Evolutionary conservation across 2,329 filamentous ascomycete species (phyloP), one percentile per base, ranked within the genome.

Genomic region (Venturia pyrina): DNA sequence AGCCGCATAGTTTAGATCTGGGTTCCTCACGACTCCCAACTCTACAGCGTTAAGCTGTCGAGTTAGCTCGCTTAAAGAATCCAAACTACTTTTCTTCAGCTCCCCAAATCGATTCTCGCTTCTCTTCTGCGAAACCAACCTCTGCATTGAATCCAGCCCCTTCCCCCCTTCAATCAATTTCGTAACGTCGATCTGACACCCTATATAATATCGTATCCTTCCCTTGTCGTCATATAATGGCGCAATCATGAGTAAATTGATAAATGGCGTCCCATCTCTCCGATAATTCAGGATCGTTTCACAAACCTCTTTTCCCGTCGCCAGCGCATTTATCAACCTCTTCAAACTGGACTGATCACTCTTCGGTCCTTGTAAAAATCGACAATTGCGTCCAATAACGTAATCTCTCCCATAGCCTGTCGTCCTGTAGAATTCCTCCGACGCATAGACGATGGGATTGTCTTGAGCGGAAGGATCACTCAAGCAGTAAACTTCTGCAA

Each of bases 401-500:
- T 78, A 76, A 48, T 79, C 77, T 37, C 71, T 72, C 24, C 75
- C 74, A 67, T 80, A 80, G 50, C 78, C 75, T 2, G 78, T 76
- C 28, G 74, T 76, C 56, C 75, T 73, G 70, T 78, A 79, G 70
- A 80, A 80, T 64, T 78, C 78, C 68, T 79, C 75, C 19, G 76
- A 78, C 41, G 78, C 78, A 68, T 78, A 80, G 1, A 80, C 74
- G 65, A 80, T 79, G 1, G 78, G 78, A 67, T 79, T 79, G 68
- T 80, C 78, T 11, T 73, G 70, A 43, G 77, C 68, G 19, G 74
- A 75, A 11, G 78, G 78, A 69, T 80, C 78, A 1, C 76, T 75
- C 7, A 80, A 71, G 65, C 78, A 80, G 67, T 79, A 80, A 2
- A 79, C 77, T 67, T 80, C 78, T 40, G 78, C 78, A 43, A 80